phyloP scores from a whole-genome alignment of 176 grass and related monocot genomes.

The Triticum timopheevii region DNA sequence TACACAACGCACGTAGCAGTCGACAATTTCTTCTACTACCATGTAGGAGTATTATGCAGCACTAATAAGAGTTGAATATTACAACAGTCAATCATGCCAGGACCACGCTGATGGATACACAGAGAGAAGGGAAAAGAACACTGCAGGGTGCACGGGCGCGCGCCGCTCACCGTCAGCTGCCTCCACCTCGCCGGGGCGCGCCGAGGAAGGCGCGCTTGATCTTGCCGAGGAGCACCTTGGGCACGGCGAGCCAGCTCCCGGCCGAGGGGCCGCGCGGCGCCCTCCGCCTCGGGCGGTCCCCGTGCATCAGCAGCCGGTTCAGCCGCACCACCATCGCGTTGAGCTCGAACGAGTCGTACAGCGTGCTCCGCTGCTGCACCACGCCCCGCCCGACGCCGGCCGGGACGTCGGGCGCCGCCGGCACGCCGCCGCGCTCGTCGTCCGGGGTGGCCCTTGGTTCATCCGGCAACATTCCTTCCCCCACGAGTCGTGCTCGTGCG shows the following conservation, averaged over 20 bases:
- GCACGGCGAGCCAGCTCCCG: conserved; percentile 26
- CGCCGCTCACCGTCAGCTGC: not conserved
- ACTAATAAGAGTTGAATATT: no score
- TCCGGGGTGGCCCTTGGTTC: not conserved
- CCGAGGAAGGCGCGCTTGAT: conserved; percentile 32
- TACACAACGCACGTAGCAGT: no score
- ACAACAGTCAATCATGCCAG: no score
- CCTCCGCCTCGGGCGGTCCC: conserved; percentile 13
- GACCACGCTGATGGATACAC: not conserved
- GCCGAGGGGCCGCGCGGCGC: not conserved
- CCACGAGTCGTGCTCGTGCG: not conserved
- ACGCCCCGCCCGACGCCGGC: not conserved
- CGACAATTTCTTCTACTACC: no score
- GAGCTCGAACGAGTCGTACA: conserved; percentile 74
- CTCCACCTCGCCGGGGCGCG: conserved; percentile 11
- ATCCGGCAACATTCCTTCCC: conserved; percentile 21
- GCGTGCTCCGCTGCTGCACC: conserved; percentile 36
- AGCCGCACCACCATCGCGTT: conserved; percentile 51
- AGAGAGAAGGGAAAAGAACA: not conserved
- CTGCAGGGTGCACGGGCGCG: no score
- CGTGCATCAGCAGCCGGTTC: conserved; percentile 40
- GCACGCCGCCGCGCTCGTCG: not conserved
- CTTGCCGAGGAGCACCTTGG: conserved; percentile 30
- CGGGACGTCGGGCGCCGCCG: not conserved
- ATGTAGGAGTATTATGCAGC: no score